These are phyloP conservation scores for Mycena venus DNA, from an alignment of 768 basidiomycete genomes.

Conservation along the genomic window DNA sequence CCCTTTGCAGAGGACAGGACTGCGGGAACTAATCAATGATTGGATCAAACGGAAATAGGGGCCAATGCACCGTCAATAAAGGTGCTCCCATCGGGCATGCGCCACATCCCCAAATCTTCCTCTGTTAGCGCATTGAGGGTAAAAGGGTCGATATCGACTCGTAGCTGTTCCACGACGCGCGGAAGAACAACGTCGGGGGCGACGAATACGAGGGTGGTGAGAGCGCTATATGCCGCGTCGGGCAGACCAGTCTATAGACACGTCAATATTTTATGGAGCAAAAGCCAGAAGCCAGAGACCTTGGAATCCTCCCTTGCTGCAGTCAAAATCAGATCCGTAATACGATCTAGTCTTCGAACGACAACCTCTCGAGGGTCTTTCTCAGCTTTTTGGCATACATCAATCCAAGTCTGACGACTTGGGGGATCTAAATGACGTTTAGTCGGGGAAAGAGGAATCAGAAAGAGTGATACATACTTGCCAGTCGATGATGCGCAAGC, in stretches of 20 bases:
- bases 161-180: slow-evolving; percentile 75
- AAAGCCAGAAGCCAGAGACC: slow-evolving; percentile 48
- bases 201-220: slow-evolving; percentile 86
- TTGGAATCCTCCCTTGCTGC: slow-evolving; percentile 61
- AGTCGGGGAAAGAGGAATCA: slow-evolving; percentile 49
- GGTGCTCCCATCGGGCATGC: slow-evolving; percentile 82
- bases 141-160: slow-evolving; percentile 71
- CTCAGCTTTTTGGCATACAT: slow-evolving; percentile 77
- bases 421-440: slow-evolving; percentile 46
- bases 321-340: slow-evolving; percentile 64
- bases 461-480: slow-evolving; percentile 58
- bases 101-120: slow-evolving; percentile 87
- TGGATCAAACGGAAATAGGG: background rate
- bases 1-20: slow-evolving; percentile 76
- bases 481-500: slow-evolving; percentile 38
- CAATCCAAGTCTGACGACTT: slow-evolving; percentile 81
- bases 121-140: slow-evolving; percentile 75
- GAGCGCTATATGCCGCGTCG: slow-evolving; percentile 80
- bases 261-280: background rate
- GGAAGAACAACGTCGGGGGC: slow-evolving; percentile 78
- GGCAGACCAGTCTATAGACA: slow-evolving; percentile 59
- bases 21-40: slow-evolving; percentile 39
- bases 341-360: slow-evolving; percentile 59
- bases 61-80: slow-evolving; percentile 25
- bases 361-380: slow-evolving; percentile 78